These are phyloP conservation scores for Globisporangium irregulare DNA, from an alignment of 352 stramenopile genomes.

Conservation along the genomic window DNA sequence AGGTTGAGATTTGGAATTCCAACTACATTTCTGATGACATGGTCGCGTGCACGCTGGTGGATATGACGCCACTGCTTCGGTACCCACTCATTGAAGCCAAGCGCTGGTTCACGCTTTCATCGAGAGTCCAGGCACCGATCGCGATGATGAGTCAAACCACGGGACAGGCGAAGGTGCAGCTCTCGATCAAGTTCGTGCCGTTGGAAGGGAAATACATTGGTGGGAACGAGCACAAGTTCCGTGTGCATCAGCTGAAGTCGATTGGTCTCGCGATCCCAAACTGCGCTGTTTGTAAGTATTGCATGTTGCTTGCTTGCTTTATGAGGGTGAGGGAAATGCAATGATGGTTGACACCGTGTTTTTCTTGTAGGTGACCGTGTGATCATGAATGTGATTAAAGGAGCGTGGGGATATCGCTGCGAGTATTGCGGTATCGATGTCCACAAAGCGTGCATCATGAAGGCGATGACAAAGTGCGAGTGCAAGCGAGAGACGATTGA, in stretches of 20 bases:
- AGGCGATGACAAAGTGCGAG: slow-evolving; percentile 73
- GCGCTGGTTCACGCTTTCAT: slow-evolving; percentile 82
- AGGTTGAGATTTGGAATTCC: slow-evolving; percentile 85
- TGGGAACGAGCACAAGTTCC: slow-evolving; percentile 81
- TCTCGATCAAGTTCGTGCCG: slow-evolving; percentile 78
- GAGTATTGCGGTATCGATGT: slow-evolving; percentile 79
- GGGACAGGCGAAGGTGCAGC: slow-evolving; percentile 57
- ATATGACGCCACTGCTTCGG: slow-evolving; percentile 78
- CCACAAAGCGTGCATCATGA: slow-evolving; percentile 87
- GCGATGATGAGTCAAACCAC: slow-evolving; percentile 43
- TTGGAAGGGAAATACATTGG: slow-evolving; percentile 52
- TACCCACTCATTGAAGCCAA: slow-evolving; percentile 69
- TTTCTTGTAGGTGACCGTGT: slow-evolving; percentile 55
- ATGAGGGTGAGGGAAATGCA: not conserved
- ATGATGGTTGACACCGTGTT: not conserved
- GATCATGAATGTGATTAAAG: slow-evolving; percentile 83
- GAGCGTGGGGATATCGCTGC: slow-evolving; percentile 79
- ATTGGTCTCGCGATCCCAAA: slow-evolving; percentile 77
- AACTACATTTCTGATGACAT: slow-evolving; percentile 82
- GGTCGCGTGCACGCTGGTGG: slow-evolving; percentile 71
- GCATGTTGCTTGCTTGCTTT: not conserved
- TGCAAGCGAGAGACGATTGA: slow-evolving; percentile 29
- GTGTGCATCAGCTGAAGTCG: slow-evolving; percentile 84
- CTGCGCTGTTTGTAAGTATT: slow-evolving; percentile 69
- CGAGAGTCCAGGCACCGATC: slow-evolving; percentile 34